Conservation (phyloP, 2,329 filamentous ascomycete species). For the Plectosphaerella sp. region DNA sequence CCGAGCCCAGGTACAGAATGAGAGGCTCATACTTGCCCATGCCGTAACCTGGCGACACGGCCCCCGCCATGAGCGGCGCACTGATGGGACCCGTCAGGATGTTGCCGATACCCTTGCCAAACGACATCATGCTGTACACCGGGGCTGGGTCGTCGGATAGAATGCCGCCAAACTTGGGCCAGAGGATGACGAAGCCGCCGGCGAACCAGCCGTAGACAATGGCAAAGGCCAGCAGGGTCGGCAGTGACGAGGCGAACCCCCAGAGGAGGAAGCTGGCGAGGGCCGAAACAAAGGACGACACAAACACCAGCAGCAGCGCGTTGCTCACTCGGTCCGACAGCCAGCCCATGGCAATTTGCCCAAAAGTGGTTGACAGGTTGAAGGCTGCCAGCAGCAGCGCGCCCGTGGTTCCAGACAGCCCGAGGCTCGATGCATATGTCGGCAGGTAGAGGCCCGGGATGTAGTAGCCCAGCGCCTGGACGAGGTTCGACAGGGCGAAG, state of each 20-base stretch:
- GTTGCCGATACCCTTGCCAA: constrained; percentile 22
- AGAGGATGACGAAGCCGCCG: constrained; percentile 24
- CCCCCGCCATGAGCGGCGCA: constrained; percentile 12
- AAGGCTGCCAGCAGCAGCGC: constrained; percentile 44
- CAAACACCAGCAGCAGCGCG: constrained; percentile 34
- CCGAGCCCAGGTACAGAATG: constrained; percentile 7
- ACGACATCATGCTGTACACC: constrained; percentile 21
- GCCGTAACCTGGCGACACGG: constrained; percentile 6
- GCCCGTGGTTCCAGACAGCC: constrained; percentile 31
- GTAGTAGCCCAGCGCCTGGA: constrained; percentile 51
- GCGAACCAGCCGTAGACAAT: constrained; percentile 55
- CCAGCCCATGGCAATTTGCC: constrained; percentile 38
- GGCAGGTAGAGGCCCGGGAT: constrained; percentile 51
- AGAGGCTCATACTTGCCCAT: constrained; percentile 7
- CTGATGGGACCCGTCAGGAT: constrained; percentile 19
- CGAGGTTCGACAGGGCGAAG: constrained; percentile 42
- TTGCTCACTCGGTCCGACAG: constrained; percentile 40
- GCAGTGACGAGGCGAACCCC: constrained; percentile 43
- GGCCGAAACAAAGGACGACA: constrained; percentile 41
- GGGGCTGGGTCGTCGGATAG: constrained; percentile 20
- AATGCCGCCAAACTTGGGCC: constrained; percentile 19
- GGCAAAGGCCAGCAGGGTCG: constrained; percentile 44
- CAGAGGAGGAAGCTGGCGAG: constrained; percentile 48
- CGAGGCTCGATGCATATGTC: constrained; percentile 38
- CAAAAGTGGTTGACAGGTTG: constrained; percentile 42